Conservation (phyloP, 805 yeast genomes). For the Monosporozyma unispora region DNA sequence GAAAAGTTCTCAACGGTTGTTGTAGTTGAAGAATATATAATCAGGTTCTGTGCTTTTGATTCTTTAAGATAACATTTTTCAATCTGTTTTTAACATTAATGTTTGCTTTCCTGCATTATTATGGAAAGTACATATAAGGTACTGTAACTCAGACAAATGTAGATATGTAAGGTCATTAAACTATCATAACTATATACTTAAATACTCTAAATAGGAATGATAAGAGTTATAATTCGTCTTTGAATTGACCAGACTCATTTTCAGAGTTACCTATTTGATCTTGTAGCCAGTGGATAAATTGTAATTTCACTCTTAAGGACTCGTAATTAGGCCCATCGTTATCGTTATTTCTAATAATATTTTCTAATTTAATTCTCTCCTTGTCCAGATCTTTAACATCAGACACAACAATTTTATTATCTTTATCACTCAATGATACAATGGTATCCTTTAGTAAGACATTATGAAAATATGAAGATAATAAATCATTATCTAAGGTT, state of each 20-base stretch:
- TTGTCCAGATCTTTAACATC: not conserved
- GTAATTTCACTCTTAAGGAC: not conserved
- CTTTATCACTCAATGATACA: too few species aligned
- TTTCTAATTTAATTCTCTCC: slow-evolving; percentile 3
- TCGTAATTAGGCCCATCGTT: not conserved
- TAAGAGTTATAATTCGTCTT: not conserved
- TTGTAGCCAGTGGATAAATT: not conserved
- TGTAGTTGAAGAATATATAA: too few species aligned
- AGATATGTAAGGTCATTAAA: too few species aligned
- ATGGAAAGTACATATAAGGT: too few species aligned
- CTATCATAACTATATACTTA: too few species aligned
- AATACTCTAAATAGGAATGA: not conserved
- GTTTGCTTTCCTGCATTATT: too few species aligned
- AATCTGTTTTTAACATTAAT: too few species aligned
- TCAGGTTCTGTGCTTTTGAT: too few species aligned
- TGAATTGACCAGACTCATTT: not conserved
- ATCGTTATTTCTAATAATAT: not conserved
- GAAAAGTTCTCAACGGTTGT: too few species aligned
- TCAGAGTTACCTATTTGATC: not conserved
- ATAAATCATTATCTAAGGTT: not conserved
- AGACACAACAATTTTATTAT: not conserved
- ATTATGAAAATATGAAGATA: not conserved
- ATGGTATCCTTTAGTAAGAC: not conserved
- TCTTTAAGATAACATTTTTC: too few species aligned
- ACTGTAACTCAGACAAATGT: too few species aligned